phyloP scores from a whole-genome alignment of 2,329 filamentous ascomycete species.

The Myotisia sp. region DNA sequence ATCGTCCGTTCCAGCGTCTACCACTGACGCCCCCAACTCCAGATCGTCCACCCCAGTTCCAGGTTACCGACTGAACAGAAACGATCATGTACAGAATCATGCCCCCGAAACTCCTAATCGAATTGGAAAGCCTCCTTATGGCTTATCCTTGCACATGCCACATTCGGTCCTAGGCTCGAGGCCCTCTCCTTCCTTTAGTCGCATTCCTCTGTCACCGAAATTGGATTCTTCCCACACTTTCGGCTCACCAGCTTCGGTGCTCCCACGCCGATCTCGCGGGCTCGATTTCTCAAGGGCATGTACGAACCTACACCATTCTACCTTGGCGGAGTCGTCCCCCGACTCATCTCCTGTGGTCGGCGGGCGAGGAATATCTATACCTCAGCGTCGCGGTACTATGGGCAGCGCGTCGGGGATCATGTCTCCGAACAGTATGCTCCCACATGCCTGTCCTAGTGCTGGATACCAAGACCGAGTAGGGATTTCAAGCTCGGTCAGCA shows the following conservation, averaged over 20 bases:
- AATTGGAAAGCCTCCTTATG: slow-evolving; percentile 47
- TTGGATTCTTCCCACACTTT: slow-evolving; percentile 74
- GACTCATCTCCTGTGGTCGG: slow-evolving; percentile 80
- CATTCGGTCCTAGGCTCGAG: slow-evolving; percentile 30
- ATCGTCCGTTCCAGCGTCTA: too few species aligned
- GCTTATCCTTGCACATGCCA: slow-evolving; percentile 58
- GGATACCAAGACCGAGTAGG: slow-evolving; percentile 54
- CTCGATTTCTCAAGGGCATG: slow-evolving; percentile 87
- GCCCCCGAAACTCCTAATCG: slow-evolving; percentile 59
- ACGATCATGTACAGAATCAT: slow-evolving; percentile 40
- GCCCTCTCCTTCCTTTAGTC: slow-evolving; percentile 41
- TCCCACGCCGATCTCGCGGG: slow-evolving; percentile 77
- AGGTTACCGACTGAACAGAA: not conserved
- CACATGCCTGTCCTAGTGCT: slow-evolving; percentile 50
- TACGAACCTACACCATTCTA: slow-evolving; percentile 90
- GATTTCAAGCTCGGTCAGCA: slow-evolving; percentile 69
- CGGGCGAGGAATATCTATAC: slow-evolving; percentile 50
- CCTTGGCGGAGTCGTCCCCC: slow-evolving; percentile 75
- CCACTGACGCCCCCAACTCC: too few species aligned
- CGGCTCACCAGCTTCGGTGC: slow-evolving; percentile 71
- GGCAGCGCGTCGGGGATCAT: slow-evolving; percentile 35
- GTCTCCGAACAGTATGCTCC: slow-evolving; percentile 46
- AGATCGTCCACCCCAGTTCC: not conserved
- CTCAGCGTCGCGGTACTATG: slow-evolving; percentile 36
- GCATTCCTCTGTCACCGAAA: slow-evolving; percentile 65